Percentiles rank a stretch among this genome's conserved stretches.
phyloP scores from a whole-genome alignment of 1,139 yeast genomes.

The Arxiozyma slooffiae region DNA sequence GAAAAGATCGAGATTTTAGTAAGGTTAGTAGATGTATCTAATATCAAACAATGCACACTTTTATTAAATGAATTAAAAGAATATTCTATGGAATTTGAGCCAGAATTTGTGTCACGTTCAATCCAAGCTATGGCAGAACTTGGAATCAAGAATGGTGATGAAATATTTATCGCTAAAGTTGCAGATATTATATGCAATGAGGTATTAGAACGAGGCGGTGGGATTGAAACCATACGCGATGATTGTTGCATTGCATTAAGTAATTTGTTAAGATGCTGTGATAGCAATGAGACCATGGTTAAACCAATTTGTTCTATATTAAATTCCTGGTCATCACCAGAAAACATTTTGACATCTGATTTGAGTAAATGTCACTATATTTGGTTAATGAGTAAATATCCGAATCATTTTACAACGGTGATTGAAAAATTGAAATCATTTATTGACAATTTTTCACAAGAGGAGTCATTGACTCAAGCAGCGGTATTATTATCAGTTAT shows the following conservation, averaged over 20 bases:
- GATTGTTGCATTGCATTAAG: conserved; percentile 71
- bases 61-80: conserved; percentile 81
- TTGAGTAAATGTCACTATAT: conserved; percentile 40
- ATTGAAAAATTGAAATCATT: conserved; percentile 39
- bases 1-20: conserved; percentile 90
- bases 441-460: conserved; percentile 58
- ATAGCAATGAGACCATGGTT: conserved; percentile 37
- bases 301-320: conserved; percentile 22
- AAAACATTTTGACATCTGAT: conserved; percentile 21
- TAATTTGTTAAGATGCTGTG: conserved; percentile 72
- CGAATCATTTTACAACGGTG: conserved; percentile 55
- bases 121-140: conserved; percentile 80
- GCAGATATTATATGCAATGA: conserved; percentile 60
- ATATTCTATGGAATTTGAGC: conserved; percentile 89
- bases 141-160: conserved; percentile 64
- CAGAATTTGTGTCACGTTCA: conserved; percentile 75
- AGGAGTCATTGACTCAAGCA: conserved; percentile 66
- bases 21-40: conserved; percentile 49
- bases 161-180: conserved; percentile 38
- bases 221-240: conserved; percentile 65
- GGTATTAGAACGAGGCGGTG: conserved; percentile 47
- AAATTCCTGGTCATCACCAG: conserved; percentile 26
- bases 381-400: conserved; percentile 87
- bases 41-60: conserved; percentile 55
- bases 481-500: conserved; percentile 70